Evolutionary conservation across 331 rosid species (phyloP).

Genomic region (Dryas integrifolia): DNA sequence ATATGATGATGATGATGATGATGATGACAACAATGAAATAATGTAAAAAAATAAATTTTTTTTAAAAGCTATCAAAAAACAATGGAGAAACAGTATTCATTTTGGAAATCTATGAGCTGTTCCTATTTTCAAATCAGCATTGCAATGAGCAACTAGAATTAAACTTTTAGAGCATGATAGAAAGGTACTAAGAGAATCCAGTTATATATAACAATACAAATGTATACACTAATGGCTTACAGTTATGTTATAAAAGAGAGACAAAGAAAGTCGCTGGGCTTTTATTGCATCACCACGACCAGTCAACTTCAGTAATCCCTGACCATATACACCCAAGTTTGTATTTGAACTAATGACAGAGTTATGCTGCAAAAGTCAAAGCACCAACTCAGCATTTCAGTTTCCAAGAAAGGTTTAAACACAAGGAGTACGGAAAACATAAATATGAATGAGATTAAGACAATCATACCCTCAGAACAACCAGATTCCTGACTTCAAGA

Average conservation of each 20-base stretch:
- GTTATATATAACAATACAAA: neutral
- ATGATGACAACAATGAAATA: neutral
- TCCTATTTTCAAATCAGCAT: neutral
- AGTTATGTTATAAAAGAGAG: conserved; percentile 96
- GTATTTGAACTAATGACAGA: conserved; percentile 82
- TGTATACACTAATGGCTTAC: conserved; percentile 50
- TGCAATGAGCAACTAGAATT: neutral
- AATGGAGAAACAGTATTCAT: neutral
- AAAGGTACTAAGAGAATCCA: conserved; percentile 9
- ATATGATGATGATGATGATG: neutral
- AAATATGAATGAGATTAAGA: conserved; percentile 28
- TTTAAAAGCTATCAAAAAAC: neutral
- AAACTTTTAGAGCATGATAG: neutral
- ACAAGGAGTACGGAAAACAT: conserved; percentile 12
- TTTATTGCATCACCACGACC: conserved; percentile 89
- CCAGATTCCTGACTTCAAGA: conserved; percentile 94
- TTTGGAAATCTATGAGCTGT: neutral
- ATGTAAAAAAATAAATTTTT: neutral
- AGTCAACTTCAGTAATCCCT: conserved; percentile 81
- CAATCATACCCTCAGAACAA: conserved; percentile 75
- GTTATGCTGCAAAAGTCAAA: conserved; percentile 65
- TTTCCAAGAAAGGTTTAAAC: conserved; percentile 24
- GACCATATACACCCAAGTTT: conserved; percentile 95
- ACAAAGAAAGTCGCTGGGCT: conserved; percentile 92
- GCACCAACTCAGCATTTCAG: conserved; percentile 30